Evolutionary conservation across 2,329 filamentous ascomycete species (phyloP).

Genomic region (Trichoderma koningiopsis): DNA sequence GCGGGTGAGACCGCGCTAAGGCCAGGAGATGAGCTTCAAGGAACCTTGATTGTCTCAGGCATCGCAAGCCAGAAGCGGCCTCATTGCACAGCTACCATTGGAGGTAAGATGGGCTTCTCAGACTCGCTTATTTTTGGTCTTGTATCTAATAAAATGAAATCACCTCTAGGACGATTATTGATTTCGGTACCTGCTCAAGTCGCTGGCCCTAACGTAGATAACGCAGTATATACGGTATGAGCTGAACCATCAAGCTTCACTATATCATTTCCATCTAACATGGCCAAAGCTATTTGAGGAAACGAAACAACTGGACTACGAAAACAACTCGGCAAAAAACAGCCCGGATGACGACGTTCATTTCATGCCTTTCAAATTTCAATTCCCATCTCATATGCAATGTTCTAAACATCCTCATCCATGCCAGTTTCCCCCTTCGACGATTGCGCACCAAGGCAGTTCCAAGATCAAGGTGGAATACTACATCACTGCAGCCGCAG

Average conservation of each 20-base stretch:
- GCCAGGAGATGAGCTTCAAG: neutral
- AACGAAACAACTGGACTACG: neutral
- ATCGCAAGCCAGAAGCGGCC: neutral
- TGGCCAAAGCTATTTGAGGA: neutral
- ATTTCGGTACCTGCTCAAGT: constrained; percentile 3
- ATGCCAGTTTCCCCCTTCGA: neutral
- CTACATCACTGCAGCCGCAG: neutral
- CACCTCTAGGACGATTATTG: neutral
- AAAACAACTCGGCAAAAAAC: neutral
- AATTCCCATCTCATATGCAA: neutral
- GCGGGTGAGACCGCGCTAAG: neutral
- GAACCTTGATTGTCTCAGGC: neutral
- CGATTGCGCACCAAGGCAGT: neutral
- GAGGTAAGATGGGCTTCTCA: neutral
- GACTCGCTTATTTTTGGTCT: too few relatives aligned
- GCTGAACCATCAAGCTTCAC: neutral
- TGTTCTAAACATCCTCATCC: neutral
- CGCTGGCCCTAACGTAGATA: neutral
- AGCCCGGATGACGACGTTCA: neutral
- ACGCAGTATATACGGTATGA: neutral
- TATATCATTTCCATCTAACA: neutral
- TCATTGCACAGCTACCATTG: neutral
- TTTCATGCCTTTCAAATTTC: neutral
- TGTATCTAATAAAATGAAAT: neutral
- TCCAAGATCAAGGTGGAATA: constrained; percentile 4